Conservation (phyloP, 805 yeast species). For the Brettanomyces naardenensis region DNA sequence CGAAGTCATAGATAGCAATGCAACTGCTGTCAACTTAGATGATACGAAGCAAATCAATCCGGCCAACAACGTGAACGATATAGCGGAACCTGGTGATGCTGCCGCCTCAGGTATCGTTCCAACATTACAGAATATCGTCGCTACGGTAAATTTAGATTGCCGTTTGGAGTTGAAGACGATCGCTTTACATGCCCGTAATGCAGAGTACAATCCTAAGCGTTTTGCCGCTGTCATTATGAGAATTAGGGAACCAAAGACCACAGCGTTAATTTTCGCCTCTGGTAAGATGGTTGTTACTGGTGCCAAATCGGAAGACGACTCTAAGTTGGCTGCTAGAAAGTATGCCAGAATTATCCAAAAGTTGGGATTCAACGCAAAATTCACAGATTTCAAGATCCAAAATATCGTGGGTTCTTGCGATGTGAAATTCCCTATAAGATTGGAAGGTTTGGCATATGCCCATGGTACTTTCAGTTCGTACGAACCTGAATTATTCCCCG, state of each 20-base stretch:
- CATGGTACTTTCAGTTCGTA: conserved; percentile 99
- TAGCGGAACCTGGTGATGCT: conserved; percentile 39
- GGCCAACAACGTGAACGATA: background rate
- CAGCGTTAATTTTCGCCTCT: conserved; percentile 95
- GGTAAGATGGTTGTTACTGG: conserved; percentile 99
- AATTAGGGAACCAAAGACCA: conserved; percentile 97
- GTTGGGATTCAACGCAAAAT: conserved; percentile 95
- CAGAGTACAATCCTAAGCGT: conserved; percentile 97
- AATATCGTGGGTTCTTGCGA: conserved; percentile 98
- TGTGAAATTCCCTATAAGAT: conserved; percentile 93
- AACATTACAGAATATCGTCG: conserved; percentile 90
- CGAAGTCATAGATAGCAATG: background rate
- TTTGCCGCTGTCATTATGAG: conserved; percentile 99
- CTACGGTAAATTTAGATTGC: conserved; percentile 95
- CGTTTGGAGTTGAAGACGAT: conserved; percentile 93
- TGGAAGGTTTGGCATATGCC: conserved; percentile 95
- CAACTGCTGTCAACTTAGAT: background rate
- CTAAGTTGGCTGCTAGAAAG: conserved; percentile 95
- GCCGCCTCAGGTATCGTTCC: conserved; percentile 95
- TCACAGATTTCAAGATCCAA: conserved; percentile 96
- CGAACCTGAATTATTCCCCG: conserved; percentile 97
- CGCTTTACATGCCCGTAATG: conserved; percentile 97
- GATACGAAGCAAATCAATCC: background rate
- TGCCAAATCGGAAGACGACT: conserved; percentile 97
- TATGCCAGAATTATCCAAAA: conserved; percentile 97